A percentile compares a stretch with the other conserved stretches of the same genome.
phyloP scores from a whole-genome alignment of 495 filamentous ascomycete genomes.

The Aspergillus kassunensis region DNA sequence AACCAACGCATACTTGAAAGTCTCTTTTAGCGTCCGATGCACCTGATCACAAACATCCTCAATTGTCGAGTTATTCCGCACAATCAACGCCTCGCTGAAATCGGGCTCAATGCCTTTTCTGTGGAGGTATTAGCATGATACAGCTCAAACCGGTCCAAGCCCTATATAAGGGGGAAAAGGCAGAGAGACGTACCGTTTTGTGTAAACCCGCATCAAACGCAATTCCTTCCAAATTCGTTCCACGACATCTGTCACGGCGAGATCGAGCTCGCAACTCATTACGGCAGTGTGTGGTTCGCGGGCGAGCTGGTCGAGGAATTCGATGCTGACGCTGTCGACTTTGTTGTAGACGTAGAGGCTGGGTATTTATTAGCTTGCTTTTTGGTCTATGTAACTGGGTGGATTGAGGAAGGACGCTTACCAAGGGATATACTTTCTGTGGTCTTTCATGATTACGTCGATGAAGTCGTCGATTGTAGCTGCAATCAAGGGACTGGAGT shows the following conservation, averaged over 20 bases:
- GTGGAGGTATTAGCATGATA: constrained; percentile 8
- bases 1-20: constrained; percentile 97
- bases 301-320: constrained; percentile 88
- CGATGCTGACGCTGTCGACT: constrained; percentile 91
- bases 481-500: too few species aligned
- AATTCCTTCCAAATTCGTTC: constrained; percentile 96
- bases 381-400: neutral
- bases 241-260: constrained; percentile 94
- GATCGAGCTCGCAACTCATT: constrained; percentile 96
- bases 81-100: constrained; percentile 91
- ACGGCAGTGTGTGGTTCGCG: constrained; percentile 91
- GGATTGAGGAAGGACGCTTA: constrained; percentile 20
- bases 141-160: neutral
- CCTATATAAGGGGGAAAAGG: neutral
- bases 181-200: constrained; percentile 61
- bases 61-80: constrained; percentile 78
- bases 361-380: too few species aligned
- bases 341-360: constrained; percentile 99
- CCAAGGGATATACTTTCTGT: constrained; percentile 94
- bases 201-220: constrained; percentile 87
- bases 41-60: constrained; percentile 98
- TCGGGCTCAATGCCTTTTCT: constrained; percentile 86
- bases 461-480: constrained; percentile 98
- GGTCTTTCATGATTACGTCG: constrained; percentile 98
- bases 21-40: constrained; percentile 92